phyloP scores from a whole-genome alignment of 1,284 basidiomycete genomes.

The Tetrapyrgos nigripes region DNA sequence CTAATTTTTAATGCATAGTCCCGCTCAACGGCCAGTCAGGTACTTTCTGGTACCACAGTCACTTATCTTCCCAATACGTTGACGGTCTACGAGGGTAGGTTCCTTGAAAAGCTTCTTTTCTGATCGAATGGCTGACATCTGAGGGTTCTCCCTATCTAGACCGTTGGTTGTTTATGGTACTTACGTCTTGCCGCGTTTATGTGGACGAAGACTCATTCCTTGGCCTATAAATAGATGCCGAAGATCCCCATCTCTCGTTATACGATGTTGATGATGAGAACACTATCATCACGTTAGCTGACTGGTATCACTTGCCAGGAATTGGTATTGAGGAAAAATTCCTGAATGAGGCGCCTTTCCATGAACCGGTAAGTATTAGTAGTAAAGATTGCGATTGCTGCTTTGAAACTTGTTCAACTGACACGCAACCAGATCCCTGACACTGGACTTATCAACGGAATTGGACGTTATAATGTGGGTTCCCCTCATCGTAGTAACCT shows the following conservation, averaged over 20 bases:
- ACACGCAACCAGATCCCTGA: constrained; percentile 14
- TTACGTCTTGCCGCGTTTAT: not conserved
- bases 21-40: constrained; percentile 16
- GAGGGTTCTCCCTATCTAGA: constrained; percentile 20
- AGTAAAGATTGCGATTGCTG: not conserved
- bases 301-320: constrained; percentile 43
- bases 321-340: constrained; percentile 44
- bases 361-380: constrained; percentile 25
- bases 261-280: constrained; percentile 41
- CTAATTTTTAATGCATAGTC: constrained; percentile 1
- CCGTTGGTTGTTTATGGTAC: constrained; percentile 39
- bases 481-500: not conserved
- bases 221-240: constrained; percentile 26
- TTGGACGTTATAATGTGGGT: constrained; percentile 34
- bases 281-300: constrained; percentile 35
- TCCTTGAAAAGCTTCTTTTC: not conserved
- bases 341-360: constrained; percentile 42
- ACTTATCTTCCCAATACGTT: constrained; percentile 52
- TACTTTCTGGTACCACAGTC: constrained; percentile 46
- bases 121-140: not conserved
- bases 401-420: not conserved
- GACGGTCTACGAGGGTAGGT: constrained; percentile 16
- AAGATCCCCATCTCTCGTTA: constrained; percentile 34
- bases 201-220: not conserved
- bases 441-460: constrained; percentile 38